Evolutionary conservation across 305 asterid genomes (phyloP).

Genomic region (Solanum chacoense): DNA sequence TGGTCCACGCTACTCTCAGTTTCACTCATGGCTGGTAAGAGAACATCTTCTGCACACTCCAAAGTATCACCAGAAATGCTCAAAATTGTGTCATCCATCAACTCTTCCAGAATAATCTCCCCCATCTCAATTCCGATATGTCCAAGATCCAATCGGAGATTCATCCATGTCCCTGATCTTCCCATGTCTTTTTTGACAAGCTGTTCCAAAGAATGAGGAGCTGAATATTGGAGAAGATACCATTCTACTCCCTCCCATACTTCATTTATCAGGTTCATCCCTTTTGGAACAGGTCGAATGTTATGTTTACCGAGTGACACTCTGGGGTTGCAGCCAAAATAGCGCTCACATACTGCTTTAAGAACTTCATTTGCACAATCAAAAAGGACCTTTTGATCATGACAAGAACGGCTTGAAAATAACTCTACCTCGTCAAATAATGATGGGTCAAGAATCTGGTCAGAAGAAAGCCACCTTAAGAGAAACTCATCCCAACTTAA

Average conservation of each 20-base stretch:
- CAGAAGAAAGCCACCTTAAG: constrained; percentile 60
- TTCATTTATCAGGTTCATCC: constrained; percentile 75
- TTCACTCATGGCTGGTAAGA: constrained; percentile 13
- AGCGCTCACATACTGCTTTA: constrained; percentile 43
- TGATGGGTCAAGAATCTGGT: constrained; percentile 60
- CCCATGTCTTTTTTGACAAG: constrained; percentile 54
- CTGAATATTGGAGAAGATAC: constrained; percentile 30
- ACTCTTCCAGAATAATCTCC: constrained; percentile 43
- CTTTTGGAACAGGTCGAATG: constrained; percentile 43
- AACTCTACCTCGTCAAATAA: constrained; percentile 84
- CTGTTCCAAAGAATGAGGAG: constrained; percentile 50
- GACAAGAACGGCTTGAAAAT: constrained; percentile 58
- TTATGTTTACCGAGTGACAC: constrained; percentile 25
- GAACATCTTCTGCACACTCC: constrained; percentile 5
- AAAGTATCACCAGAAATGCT: constrained; percentile 23
- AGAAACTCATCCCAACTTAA: constrained; percentile 85
- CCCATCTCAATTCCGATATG: constrained; percentile 49
- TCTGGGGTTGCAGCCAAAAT: constrained; percentile 46
- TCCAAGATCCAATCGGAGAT: constrained; percentile 33
- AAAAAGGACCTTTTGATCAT: constrained; percentile 79
- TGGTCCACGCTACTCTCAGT: constrained; percentile 8
- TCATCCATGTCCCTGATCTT: constrained; percentile 55
- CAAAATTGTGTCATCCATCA: constrained; percentile 48
- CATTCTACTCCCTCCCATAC: constrained; percentile 69
- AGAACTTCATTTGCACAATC: constrained; percentile 70